Evolutionary conservation across 1,284 basidiomycete species (phyloP), one percentile per base, ranked within the genome.

Genomic region (Pulveroboletus sp.): DNA sequence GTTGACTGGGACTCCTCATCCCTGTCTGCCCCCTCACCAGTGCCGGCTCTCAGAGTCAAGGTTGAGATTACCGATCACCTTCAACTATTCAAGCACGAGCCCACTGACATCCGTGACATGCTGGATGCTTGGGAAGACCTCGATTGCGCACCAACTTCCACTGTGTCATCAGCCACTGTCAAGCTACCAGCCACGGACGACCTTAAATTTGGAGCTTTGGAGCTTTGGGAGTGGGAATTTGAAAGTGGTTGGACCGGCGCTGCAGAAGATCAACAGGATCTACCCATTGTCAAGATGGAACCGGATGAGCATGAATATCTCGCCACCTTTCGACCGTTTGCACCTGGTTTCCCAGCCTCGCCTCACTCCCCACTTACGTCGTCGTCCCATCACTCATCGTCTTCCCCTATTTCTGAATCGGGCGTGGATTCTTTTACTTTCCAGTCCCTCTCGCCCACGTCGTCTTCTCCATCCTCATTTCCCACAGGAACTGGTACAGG

Each of bases 51-150:
- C 4, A 52, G 43, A 22, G 54, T 71, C 33, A 73, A 65, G 47
- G 61, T 72, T 8, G 67, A 70, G 56, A 50, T 49, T 8, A 38
- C 44, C n/a, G 66, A 73, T 31, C 62, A 62, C 7, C 29, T 66
- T 20, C 56, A 53, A 25, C 57, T 47, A 17, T 66, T 87, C 56
- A 87, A 87, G 68, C 77, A 82, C 61, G 85, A 88, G 61, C 78
- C 80, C 1, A 74, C 72, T 26, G 85, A 86, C 62, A 77, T 87
- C 12, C 79, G 83, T 60, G 81, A 81, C 18, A 79, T 85, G 68
- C 65, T 88, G 38, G 85, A 86, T 55, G 81, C 80, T 20, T 89
- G 86, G 85, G 87, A 87, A 44, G 78, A 82, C 62, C 75, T 83
- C 56, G 79, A 82, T 60, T 74, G 73, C 38, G 65, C 69, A 9